Evolutionary conservation across 371 early-diverging fungal species (phyloP).

Genomic region (Apophysomyces trapeziformis): DNA sequence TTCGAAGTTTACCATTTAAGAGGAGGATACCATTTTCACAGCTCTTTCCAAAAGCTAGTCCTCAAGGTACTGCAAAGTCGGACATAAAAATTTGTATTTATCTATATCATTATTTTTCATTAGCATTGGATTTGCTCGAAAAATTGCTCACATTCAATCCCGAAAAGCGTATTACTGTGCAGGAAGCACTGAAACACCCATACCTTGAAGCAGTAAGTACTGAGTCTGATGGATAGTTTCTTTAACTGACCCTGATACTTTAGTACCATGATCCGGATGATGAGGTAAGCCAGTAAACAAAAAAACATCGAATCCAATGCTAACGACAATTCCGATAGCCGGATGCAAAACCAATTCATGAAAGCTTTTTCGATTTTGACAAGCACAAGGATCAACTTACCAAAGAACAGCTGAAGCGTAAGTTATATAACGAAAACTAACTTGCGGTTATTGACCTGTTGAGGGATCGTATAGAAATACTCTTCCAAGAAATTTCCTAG

Average conservation of each 20-base stretch:
- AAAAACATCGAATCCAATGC: background rate
- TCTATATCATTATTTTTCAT: background rate
- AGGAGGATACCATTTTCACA: constrained; percentile 82
- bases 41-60: constrained; percentile 85
- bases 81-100: background rate
- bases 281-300: constrained; percentile 44
- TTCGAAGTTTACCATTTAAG: constrained; percentile 89
- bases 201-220: constrained; percentile 75
- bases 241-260: background rate
- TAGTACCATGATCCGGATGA: constrained; percentile 86
- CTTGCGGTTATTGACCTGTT: background rate
- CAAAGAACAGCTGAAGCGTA: constrained; percentile 82
- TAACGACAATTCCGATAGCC: constrained; percentile 42
- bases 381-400: constrained; percentile 85
- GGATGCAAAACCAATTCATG: constrained; percentile 75
- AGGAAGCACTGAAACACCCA: constrained; percentile 91
- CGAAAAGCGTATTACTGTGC: constrained; percentile 89
- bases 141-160: constrained; percentile 95
- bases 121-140: constrained; percentile 89
- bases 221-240: background rate
- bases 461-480: constrained; percentile 6
- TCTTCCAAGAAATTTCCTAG: constrained; percentile 13
- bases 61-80: constrained; percentile 41
- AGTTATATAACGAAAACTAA: constrained; percentile 6
- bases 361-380: constrained; percentile 88